A percentile compares a stretch with the other conserved stretches of the same genome.
phyloP scores from a whole-genome alignment of 768 basidiomycete genomes.

The Leccinum sublutescens region DNA sequence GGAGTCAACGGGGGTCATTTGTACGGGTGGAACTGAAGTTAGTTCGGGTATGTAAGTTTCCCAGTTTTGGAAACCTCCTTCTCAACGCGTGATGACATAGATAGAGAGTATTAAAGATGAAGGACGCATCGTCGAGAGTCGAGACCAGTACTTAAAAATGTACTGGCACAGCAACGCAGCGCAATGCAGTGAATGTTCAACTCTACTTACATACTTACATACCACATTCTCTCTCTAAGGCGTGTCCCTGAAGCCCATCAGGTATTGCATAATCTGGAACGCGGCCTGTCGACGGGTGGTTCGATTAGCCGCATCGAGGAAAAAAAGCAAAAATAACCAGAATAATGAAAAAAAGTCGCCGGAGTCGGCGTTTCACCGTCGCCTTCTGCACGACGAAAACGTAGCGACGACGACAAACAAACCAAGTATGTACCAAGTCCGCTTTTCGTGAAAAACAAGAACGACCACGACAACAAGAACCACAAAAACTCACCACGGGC shows the following conservation, averaged over 20 bases:
- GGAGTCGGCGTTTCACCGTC: background rate
- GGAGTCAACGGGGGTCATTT: slow-evolving; percentile 20
- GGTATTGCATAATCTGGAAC: slow-evolving; percentile 65
- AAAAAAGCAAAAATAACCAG: no score
- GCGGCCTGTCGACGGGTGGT: slow-evolving; percentile 44
- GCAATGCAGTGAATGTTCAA: no score
- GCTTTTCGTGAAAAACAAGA: no score
- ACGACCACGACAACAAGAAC: background rate
- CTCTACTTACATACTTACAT: background rate
- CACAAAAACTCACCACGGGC: slow-evolving; percentile 47
- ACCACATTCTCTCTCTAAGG: slow-evolving; percentile 24
- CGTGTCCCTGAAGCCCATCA: slow-evolving; percentile 59
- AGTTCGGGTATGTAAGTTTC: no score
- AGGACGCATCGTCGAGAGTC: no score
- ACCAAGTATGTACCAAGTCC: background rate
- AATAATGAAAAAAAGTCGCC: no score
- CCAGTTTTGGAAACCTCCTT: no score
- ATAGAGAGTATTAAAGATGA: no score
- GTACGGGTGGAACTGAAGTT: background rate
- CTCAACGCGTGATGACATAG: no score
- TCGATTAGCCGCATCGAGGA: background rate
- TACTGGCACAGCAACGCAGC: no score
- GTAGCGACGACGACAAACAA: background rate
- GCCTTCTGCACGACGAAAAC: no score
- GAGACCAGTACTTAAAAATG: no score